Evolutionary conservation across 768 basidiomycete genomes (phyloP).

Genomic region (Nidularia pulvinata): DNA sequence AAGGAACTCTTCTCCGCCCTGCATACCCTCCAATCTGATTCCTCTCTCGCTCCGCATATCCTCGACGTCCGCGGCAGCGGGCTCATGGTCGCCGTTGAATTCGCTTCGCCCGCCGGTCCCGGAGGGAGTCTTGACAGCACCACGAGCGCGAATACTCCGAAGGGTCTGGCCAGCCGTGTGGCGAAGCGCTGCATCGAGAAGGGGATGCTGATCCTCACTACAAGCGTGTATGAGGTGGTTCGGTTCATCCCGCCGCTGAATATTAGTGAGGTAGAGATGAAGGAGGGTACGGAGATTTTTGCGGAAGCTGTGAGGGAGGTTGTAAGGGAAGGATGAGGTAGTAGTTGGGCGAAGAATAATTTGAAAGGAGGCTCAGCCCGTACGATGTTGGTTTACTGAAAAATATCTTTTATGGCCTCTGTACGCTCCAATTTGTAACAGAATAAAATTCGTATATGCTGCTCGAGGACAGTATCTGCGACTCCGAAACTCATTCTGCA

Average conservation of each 20-base stretch:
- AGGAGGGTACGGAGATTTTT: conserved; percentile 66
- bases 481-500: too few relatives aligned
- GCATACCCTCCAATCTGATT: conserved; percentile 53
- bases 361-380: background rate
- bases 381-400: too few relatives aligned
- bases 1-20: conserved; percentile 69
- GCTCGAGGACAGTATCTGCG: too few relatives aligned
- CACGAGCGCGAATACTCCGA: conserved; percentile 15
- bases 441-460: too few relatives aligned
- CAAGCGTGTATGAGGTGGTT: conserved; percentile 85
- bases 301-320: conserved; percentile 72
- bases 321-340: conserved; percentile 40
- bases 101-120: conserved; percentile 60
- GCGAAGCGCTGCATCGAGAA: conserved; percentile 83
- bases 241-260: conserved; percentile 95
- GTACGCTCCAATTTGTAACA: too few relatives aligned
- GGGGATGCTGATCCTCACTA: conserved; percentile 87
- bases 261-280: conserved; percentile 73
- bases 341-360: background rate
- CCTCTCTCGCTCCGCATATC: conserved; percentile 54
- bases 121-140: background rate
- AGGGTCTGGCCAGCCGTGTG: conserved; percentile 65
- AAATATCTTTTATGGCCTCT: too few relatives aligned
- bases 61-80: conserved; percentile 91
- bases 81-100: conserved; percentile 87